These are phyloP conservation scores for Pythium biforme DNA, from an alignment of 352 stramenopile genomes.

Conservation along the genomic window DNA sequence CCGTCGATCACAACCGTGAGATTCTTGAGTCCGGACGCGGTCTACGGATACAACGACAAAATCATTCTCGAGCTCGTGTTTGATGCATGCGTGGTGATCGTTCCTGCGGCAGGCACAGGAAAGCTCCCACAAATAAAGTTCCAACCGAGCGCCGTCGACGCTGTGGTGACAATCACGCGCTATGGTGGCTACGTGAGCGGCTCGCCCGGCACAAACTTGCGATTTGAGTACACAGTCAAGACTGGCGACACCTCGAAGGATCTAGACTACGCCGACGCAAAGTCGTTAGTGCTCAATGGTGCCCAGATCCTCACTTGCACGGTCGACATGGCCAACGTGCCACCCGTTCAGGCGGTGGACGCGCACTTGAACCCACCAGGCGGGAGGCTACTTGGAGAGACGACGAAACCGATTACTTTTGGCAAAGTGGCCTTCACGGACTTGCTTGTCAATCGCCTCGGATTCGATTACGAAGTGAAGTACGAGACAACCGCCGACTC, in stretches of 20 bases:
- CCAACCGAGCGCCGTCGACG: slow-evolving; percentile 40
- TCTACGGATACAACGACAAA: slow-evolving; percentile 57
- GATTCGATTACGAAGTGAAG: slow-evolving; percentile 61
- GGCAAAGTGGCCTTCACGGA: slow-evolving; percentile 63
- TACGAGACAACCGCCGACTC: slow-evolving; percentile 49
- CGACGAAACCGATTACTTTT: slow-evolving; percentile 51
- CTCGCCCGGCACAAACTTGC: slow-evolving; percentile 42
- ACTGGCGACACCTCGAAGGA: slow-evolving; percentile 63
- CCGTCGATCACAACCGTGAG: slow-evolving; percentile 45
- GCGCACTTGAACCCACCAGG: slow-evolving; percentile 79
- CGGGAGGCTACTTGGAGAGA: slow-evolving; percentile 42
- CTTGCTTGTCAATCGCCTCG: slow-evolving; percentile 69
- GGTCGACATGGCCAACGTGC: slow-evolving; percentile 25
- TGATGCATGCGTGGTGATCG: slow-evolving; percentile 57
- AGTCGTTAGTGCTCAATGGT: slow-evolving; percentile 60
- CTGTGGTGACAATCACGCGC: slow-evolving; percentile 44
- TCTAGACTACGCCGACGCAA: slow-evolving; percentile 65
- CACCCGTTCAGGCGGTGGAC: slow-evolving; percentile 56
- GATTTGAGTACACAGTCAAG: slow-evolving; percentile 75
- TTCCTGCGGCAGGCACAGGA: slow-evolving; percentile 27
- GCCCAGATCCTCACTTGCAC: slow-evolving; percentile 71
- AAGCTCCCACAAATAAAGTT: slow-evolving; percentile 50
- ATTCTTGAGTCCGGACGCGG: slow-evolving; percentile 63
- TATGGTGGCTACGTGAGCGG: slow-evolving; percentile 60
- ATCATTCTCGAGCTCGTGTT: slow-evolving; percentile 67